Evolutionary conservation across 2,329 filamentous ascomycete genomes (phyloP), one percentile per base, ranked within the genome.

Genomic region (Pseudocercospora crystallina): DNA sequence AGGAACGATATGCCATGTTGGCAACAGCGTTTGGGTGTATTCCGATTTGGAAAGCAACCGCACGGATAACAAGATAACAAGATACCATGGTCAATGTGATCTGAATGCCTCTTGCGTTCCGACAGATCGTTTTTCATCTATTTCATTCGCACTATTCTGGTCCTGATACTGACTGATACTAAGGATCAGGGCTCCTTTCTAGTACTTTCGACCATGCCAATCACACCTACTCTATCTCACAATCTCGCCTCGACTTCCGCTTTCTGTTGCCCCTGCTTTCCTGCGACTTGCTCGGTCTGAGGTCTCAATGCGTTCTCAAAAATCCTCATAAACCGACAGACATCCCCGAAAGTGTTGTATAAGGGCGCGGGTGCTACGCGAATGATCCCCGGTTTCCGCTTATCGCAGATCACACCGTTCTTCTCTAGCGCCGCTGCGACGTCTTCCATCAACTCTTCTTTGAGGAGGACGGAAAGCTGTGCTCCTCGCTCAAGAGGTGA

Each of bases 341-440:
- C 83, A 60, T 96, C 90, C 49, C 78, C 77, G 65, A 89, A 95
- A 0, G 81, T 83, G 63, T 91, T 91, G 71, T 95, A 96, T 59
- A 96, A 69, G 8, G 90, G 89, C 39, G 87, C 86, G 1, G 90
- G 90, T 1, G 90, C 89, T 1, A 95, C 84, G 2, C 90, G 77
- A 46, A 96, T 85, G 11, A 95, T 90, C 65, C 91, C 85, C 1
- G 90, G 90, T 69, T 89, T 90, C 53, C 90, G 77, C 77, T 94
- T 87, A 66, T 96, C 90, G 38, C 88, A 84, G 1, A 95, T 79
- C 2, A 94, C 83, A 1, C 86, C 87, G 3, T 81, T 78, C 10
- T 80, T 78, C 60, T 87, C 82, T 26, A 96, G 67, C 30, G 78
- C 77, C 39, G 75, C 73, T 46, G 82, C 77, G 2, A 95, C 82